phyloP scores from a whole-genome alignment of 2,329 filamentous ascomycete genomes.

The Didymella keratinophila region DNA sequence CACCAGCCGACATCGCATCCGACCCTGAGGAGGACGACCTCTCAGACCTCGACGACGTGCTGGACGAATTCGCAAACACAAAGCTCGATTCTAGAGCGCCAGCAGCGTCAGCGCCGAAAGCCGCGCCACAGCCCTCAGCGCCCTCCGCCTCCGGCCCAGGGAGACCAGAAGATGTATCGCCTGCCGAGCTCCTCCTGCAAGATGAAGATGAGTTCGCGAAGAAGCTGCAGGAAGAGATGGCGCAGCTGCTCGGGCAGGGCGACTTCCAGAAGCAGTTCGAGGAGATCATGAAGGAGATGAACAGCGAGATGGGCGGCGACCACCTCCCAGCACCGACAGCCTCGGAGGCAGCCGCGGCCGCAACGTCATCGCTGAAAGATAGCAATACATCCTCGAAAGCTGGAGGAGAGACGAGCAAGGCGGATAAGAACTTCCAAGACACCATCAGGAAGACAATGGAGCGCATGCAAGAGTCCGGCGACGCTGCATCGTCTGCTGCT shows the following conservation, averaged over 20 bases:
- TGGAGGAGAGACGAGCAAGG: conserved; percentile 34
- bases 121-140: conserved; percentile 45
- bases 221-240: conserved; percentile 91
- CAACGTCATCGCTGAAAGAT: conserved; percentile 35
- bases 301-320: conserved; percentile 46
- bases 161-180: conserved; percentile 45
- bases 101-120: conserved; percentile 34
- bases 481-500: conserved; percentile 81
- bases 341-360: conserved; percentile 34
- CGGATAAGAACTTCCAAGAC: conserved; percentile 82
- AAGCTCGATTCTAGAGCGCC: conserved; percentile 61
- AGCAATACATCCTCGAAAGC: conserved; percentile 16
- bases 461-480: conserved; percentile 88
- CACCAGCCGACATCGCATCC: conserved; percentile 61
- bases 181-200: conserved; percentile 41
- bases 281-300: conserved; percentile 75
- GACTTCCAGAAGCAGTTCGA: conserved; percentile 84
- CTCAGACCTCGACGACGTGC: conserved; percentile 92
- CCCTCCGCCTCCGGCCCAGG: conserved; percentile 51
- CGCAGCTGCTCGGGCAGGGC: conserved; percentile 74
- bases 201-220: conserved; percentile 77
- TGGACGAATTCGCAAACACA: conserved; percentile 84
- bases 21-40: conserved; percentile 93
- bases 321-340: conserved; percentile 23
- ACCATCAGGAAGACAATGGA: conserved; percentile 95